Conservation (phyloP, 352 stramenopile species). For the Elongisporangium undulatum region DNA sequence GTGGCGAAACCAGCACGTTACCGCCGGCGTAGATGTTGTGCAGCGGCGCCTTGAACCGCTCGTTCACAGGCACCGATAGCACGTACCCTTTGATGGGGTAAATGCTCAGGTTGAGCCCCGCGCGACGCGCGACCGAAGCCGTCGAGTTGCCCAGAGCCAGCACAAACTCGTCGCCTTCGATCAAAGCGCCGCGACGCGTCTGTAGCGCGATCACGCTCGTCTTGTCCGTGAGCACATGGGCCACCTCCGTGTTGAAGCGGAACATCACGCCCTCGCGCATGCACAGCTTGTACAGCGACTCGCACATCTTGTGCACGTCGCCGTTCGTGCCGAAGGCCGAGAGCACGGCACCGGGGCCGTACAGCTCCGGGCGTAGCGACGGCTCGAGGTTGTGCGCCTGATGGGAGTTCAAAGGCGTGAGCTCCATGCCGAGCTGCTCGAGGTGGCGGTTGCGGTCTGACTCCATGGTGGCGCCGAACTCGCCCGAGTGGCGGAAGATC, state of each 20-base stretch:
- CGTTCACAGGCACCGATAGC: slow-evolving; percentile 72
- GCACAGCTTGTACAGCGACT: slow-evolving; percentile 74
- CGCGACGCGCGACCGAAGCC: slow-evolving; percentile 52
- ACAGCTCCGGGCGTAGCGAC: slow-evolving; percentile 50
- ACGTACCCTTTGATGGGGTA: slow-evolving; percentile 86
- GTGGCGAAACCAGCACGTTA: slow-evolving; percentile 65
- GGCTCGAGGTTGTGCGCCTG: slow-evolving; percentile 71
- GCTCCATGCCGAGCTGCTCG: slow-evolving; percentile 71
- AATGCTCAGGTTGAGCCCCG: slow-evolving; percentile 72
- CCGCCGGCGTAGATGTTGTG: slow-evolving; percentile 85
- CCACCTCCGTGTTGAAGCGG: slow-evolving; percentile 81
- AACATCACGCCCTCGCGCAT: slow-evolving; percentile 86
- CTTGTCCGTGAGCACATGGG: slow-evolving; percentile 74
- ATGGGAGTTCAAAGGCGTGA: slow-evolving; percentile 50
- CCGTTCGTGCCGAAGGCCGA: slow-evolving; percentile 82
- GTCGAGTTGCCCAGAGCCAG: slow-evolving; percentile 79
- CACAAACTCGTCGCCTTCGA: slow-evolving; percentile 86
- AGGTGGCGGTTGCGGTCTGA: slow-evolving; percentile 70
- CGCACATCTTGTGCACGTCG: slow-evolving; percentile 87
- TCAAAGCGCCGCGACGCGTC: slow-evolving; percentile 71
- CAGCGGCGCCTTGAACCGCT: slow-evolving; percentile 51
- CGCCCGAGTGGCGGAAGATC: slow-evolving; percentile 49
- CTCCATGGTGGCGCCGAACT: slow-evolving; percentile 67
- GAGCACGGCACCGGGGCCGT: slow-evolving; percentile 59
- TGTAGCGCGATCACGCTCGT: slow-evolving; percentile 77